phyloP scores from a whole-genome alignment of 176 grass and related monocot genomes.

The bread wheat (Triticum aestivum) region DNA sequence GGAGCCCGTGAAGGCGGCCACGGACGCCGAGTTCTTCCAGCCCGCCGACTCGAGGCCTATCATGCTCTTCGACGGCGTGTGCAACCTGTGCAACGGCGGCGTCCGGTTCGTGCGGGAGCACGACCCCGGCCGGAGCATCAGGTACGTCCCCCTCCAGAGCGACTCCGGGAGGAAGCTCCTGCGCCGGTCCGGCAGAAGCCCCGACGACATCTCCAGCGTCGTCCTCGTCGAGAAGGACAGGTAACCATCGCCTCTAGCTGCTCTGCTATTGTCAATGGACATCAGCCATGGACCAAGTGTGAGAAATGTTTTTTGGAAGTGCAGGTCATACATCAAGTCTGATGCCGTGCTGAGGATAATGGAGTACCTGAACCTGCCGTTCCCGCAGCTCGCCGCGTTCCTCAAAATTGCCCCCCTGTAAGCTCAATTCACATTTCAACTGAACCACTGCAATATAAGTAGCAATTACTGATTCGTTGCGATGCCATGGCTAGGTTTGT shows the following conservation, averaged over 20 bases:
- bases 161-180: slow-evolving; percentile 82
- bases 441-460: background rate
- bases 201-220: slow-evolving; percentile 95
- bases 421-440: slow-evolving; percentile 21
- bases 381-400: slow-evolving; percentile 73
- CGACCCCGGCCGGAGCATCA: slow-evolving; percentile 71
- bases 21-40: slow-evolving; percentile 79
- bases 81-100: slow-evolving; percentile 94
- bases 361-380: slow-evolving; percentile 82
- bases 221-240: slow-evolving; percentile 87
- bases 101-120: slow-evolving; percentile 66
- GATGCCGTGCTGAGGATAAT: slow-evolving; percentile 93
- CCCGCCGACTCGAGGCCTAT: slow-evolving; percentile 56
- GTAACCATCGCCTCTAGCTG: slow-evolving; percentile 3
- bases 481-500: slow-evolving; percentile 43
- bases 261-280: background rate
- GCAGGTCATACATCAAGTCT: slow-evolving; percentile 88
- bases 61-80: slow-evolving; percentile 94
- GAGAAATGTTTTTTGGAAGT: background rate
- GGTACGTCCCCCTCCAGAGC: slow-evolving; percentile 71
- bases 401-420: slow-evolving; percentile 69
- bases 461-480: background rate
- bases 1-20: slow-evolving; percentile 44
- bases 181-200: slow-evolving; percentile 61
- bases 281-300: background rate